Evolutionary conservation across 441 rosid species (phyloP).

Genomic region (Pelargonium myrrhifolium): DNA sequence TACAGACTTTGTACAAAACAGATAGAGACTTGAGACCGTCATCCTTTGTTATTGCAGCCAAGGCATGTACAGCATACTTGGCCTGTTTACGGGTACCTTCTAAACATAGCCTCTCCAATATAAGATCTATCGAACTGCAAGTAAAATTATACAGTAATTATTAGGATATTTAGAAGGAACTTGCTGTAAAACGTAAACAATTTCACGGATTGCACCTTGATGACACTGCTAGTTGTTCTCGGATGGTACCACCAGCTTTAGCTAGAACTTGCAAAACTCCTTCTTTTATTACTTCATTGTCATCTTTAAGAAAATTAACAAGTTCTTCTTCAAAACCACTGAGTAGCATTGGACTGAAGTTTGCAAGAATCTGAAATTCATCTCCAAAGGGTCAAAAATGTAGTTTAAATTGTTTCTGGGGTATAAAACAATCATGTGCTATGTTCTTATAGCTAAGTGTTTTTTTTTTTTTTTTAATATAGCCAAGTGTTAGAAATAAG

Average conservation of each 20-base stretch:
- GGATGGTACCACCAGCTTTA: conserved; percentile 90
- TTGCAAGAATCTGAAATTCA: conserved; percentile 72
- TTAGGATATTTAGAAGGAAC: conserved; percentile 25
- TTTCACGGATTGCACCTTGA: conserved; percentile 53
- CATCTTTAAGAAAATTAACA: conserved; percentile 73
- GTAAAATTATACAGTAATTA: conserved; percentile 19
- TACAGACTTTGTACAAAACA: conserved; percentile 82
- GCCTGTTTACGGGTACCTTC: conserved; percentile 98
- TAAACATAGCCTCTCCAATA: conserved; percentile 84
- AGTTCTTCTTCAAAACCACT: conserved; percentile 83
- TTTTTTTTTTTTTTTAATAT: too few species aligned
- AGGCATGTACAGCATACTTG: conserved; percentile 96
- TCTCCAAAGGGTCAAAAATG: conserved; percentile 14
- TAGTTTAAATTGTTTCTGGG: conserved; percentile 8
- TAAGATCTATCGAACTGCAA: conserved; percentile 86
- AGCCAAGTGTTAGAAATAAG: neutral
- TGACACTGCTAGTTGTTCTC: conserved; percentile 79
- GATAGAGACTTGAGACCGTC: conserved; percentile 97
- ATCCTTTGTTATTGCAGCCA: conserved; percentile 98
- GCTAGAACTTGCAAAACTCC: conserved; percentile 91
- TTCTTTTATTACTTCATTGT: conserved; percentile 76
- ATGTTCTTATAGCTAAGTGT: neutral
- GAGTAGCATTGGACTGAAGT: conserved; percentile 71
- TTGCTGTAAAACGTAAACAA: conserved; percentile 10
- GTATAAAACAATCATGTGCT: conserved; percentile 1